Evolutionary conservation across 345 rosid genomes (phyloP), one percentile per base, ranked within the genome.

Genomic region (Psidium friedrichsthalianum): DNA sequence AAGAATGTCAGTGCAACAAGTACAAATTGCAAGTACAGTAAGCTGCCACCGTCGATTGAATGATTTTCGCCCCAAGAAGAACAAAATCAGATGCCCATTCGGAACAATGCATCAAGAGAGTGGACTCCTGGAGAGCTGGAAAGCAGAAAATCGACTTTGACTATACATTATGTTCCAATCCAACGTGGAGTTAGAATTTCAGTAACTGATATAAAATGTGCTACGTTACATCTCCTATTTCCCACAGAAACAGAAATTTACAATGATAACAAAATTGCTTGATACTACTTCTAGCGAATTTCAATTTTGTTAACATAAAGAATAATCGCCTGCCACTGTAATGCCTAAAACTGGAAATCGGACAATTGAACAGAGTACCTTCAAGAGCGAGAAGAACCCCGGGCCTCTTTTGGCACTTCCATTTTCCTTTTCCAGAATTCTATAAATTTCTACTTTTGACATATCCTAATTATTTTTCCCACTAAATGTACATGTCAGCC

Each of bases 401-500:
- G 25, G 74, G 64, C 61, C 52, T 76, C 80, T 20, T 74, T 76
- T 55, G 54, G 56, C 52, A 76, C 57, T 25, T 76, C 56, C 42
- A 42, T 52, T 81, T 74, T 54, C 80, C 83, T 57, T 53, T 56
- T n/a, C 82, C 64, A 54, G 64, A 64, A n/a, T 76, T 85, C 61
- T 78, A 51, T 78, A 44, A 59, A 21, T 40, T 76, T 54, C 55
- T 44, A 85, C 57, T 24, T 54, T 44, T 32, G 56, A 54, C 51
- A 82, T 74, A 85, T 27, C 86, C 82, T 29, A 74, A 52, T 76
- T 55, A 85, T 85, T 85, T 74, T 53, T 53, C 49, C 57, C 10
- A 55, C 86, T 74, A 56, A 78, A 85, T 85, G 74, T 85, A 85
- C 86, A 74, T 59, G 88, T 56, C 82, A 82, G 87, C 40, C 74